Evolutionary conservation across 345 rosid genomes (phyloP).

Genomic region (Iberis pinnata): DNA sequence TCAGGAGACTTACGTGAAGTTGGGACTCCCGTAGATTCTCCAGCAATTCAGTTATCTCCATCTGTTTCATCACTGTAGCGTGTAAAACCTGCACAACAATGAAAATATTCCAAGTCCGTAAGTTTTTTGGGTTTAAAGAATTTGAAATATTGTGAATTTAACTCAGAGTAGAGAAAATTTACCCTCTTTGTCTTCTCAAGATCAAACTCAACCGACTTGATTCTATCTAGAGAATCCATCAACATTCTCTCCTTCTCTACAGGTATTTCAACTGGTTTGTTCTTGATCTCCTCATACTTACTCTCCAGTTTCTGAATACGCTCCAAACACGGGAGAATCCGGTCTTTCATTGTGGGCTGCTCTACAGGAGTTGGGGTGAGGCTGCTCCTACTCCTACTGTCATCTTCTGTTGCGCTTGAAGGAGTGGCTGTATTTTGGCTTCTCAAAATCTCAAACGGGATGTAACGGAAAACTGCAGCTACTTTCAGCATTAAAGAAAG

Average conservation of each 20-base stretch:
- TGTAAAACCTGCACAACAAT: constrained; percentile 54
- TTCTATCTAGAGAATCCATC: constrained; percentile 72
- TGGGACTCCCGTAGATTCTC: constrained; percentile 51
- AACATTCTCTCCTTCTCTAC: constrained; percentile 76
- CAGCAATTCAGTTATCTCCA: constrained; percentile 60
- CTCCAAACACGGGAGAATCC: constrained; percentile 53
- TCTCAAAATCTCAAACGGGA: constrained; percentile 45
- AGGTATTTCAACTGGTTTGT: constrained; percentile 66
- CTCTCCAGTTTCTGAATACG: constrained; percentile 74
- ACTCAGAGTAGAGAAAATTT: neutral
- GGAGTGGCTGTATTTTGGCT: constrained; percentile 44
- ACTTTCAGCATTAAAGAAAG: constrained; percentile 44
- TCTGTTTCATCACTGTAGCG: constrained; percentile 60
- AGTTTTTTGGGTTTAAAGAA: too few relatives aligned
- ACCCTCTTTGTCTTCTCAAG: constrained; percentile 87
- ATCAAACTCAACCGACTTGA: constrained; percentile 77
- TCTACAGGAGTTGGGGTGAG: constrained; percentile 10
- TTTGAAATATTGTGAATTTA: too few relatives aligned
- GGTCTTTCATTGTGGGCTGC: constrained; percentile 30
- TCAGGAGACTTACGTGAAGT: constrained; percentile 48
- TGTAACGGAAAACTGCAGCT: constrained; percentile 35
- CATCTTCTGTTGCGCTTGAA: constrained; percentile 32
- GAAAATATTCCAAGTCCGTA: neutral
- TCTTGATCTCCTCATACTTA: constrained; percentile 47
- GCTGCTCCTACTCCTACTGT: neutral